These are phyloP conservation scores for Rhynchosporium secalis DNA, from an alignment of 2,329 filamentous ascomycete genomes.

Conservation along the genomic window DNA sequence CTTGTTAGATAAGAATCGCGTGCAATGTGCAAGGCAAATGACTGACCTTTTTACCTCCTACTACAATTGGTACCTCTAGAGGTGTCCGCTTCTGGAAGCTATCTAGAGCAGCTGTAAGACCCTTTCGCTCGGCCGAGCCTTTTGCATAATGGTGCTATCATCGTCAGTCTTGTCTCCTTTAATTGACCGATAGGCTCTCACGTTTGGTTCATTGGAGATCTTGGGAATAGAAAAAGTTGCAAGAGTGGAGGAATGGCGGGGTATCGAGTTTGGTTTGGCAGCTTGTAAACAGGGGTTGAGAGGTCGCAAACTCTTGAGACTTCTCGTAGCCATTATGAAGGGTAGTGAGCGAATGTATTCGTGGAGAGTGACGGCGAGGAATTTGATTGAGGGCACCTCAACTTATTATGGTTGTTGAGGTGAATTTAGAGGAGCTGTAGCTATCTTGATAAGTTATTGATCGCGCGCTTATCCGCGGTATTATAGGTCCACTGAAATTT, in stretches of 20 bases:
- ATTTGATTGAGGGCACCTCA: not conserved
- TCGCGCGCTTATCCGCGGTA: not conserved
- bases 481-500: not conserved
- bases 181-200: conserved; percentile 49
- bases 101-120: conserved; percentile 72
- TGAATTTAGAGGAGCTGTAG: not conserved
- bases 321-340: conserved; percentile 31
- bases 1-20: conserved; percentile 9
- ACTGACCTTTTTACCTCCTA: conserved; percentile 77
- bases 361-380: not conserved
- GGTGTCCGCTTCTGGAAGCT: conserved; percentile 67
- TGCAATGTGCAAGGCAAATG: not conserved
- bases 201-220: conserved; percentile 93
- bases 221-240: conserved; percentile 86
- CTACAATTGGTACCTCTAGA: conserved; percentile 76
- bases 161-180: conserved; percentile 18
- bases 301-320: conserved; percentile 30
- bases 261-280: conserved; percentile 25
- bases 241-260: conserved; percentile 45
- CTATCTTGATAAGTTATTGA: not conserved
- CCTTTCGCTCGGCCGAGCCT: conserved; percentile 75
- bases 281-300: conserved; percentile 30
- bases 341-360: not conserved
- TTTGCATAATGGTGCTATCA: conserved; percentile 83
- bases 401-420: not conserved